Base-by-base conservation (phyloP, 2,329 filamentous ascomycete species). In the Sclerotinia glacialis region DNA sequence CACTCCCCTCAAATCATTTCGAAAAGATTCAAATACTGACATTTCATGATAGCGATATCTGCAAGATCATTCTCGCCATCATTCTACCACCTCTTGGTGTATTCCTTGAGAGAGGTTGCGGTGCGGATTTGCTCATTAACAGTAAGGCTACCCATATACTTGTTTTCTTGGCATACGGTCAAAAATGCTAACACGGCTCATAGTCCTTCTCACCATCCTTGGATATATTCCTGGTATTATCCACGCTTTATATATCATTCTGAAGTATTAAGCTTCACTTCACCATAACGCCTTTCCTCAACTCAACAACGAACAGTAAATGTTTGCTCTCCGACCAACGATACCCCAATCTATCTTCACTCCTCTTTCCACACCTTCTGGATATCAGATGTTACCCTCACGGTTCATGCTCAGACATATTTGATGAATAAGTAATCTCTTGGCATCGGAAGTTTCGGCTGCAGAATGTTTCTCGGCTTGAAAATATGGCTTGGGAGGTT, bases 71-170 rank as follows among this genome's bases (percentile, higher is more conserved):
- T 81, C 85, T 96, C 81, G 93, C 93, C 83, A 83, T 97, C 83
- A 82, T 97, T 81, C 86, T 96, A 72, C 93, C 93, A 67, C 93
- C 93, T 77, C 81, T 96, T 65, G 93, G 93, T 82, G 93, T 97
- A 78, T 95, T 96, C 86, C 90, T 96, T 73, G 93, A 97, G 71
- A 87, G 89, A 74, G 92, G 93, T 75, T 96, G 93, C 82, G 89
- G 89, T 77, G 86, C 89, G 72, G 91, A 96, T 78, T 83, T 97
- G 76, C 83, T 94, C 80, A 96, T 97, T 86, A 96, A 96, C 89
- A 91, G 58, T 60, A 60, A 49, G 58, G 14, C 96, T 79, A 84
- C 92, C 76, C 82, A 96, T 80, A 96, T 91, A 74, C 85, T 91
- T 91, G 73, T 82, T 91, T 72, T 86, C 77, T 3, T 61, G 50